A percentile compares a stretch with the other conserved stretches of the same genome.
These are phyloP conservation scores for Fistulinella prunicolor DNA, from an alignment of 768 basidiomycete species.

Conservation along the genomic window DNA sequence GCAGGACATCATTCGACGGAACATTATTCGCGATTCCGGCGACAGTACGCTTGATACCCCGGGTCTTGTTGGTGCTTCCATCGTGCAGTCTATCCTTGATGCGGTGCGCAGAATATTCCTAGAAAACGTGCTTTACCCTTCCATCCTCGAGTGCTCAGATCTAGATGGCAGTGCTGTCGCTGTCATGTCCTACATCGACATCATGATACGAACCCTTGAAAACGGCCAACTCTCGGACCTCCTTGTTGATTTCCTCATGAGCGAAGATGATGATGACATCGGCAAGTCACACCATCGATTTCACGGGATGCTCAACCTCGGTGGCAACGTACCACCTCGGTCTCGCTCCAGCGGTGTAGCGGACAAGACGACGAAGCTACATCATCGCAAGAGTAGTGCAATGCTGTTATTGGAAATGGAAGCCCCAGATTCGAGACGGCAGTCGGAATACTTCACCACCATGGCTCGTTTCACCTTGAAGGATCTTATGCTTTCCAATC, in stretches of 20 bases:
- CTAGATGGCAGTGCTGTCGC: constrained; percentile 93
- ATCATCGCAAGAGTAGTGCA: constrained; percentile 79
- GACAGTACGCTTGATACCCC: constrained; percentile 55
- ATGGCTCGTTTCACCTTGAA: constrained; percentile 89
- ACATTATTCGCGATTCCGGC: constrained; percentile 39
- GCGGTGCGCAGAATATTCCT: constrained; percentile 84
- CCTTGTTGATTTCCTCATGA: constrained; percentile 76
- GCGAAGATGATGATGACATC: constrained; percentile 76
- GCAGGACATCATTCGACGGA: constrained; percentile 81
- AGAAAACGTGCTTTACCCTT: constrained; percentile 90
- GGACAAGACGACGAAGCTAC: constrained; percentile 46
- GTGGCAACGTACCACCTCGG: constrained; percentile 33
- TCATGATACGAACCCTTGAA: constrained; percentile 75
- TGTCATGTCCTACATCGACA: constrained; percentile 92
- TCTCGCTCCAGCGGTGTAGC: constrained; percentile 26
- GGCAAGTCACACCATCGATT: constrained; percentile 44
- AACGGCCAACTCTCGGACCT: constrained; percentile 66
- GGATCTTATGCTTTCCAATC: constrained; percentile 79
- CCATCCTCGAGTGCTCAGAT: constrained; percentile 90
- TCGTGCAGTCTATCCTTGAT: constrained; percentile 79
- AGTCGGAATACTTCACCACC: constrained; percentile 81
- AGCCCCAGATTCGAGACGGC: constrained; percentile 65
- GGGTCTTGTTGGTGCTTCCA: constrained; percentile 69
- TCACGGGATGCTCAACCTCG: constrained; percentile 42
- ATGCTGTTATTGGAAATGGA: constrained; percentile 90